A percentile compares a stretch with the other conserved stretches of the same genome.
These are phyloP conservation scores for Sporothrix mexicana DNA, from an alignment of 2,329 filamentous ascomycete species.

Conservation along the genomic window DNA sequence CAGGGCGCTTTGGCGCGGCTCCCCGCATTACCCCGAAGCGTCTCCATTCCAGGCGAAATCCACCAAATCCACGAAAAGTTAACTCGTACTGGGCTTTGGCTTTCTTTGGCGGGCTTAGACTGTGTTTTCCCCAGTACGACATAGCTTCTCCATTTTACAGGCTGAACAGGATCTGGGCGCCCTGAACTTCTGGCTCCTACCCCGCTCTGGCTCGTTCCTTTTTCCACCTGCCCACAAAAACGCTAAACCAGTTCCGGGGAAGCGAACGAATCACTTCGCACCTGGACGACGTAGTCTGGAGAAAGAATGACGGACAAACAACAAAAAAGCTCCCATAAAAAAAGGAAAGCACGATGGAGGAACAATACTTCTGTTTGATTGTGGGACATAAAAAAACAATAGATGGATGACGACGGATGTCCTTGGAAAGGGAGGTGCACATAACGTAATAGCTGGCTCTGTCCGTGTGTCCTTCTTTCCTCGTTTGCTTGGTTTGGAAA, in stretches of 20 bases:
- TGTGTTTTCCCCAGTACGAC: constrained; percentile 19
- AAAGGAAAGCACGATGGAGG: background rate
- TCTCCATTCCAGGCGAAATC: no score
- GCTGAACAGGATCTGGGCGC: background rate
- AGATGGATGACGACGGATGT: background rate
- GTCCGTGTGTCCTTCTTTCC: background rate
- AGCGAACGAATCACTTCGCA: background rate
- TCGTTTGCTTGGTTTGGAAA: background rate
- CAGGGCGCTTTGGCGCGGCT: background rate
- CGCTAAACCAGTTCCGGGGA: constrained; percentile 28
- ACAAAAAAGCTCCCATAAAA: background rate
- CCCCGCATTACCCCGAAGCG: constrained; percentile 30
- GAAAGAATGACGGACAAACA: background rate
- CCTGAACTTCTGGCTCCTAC: background rate
- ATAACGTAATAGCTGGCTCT: background rate
- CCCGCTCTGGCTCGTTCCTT: constrained; percentile 19
- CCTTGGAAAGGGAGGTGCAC: background rate
- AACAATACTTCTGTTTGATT: background rate
- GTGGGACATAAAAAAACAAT: background rate
- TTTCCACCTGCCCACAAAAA: background rate
- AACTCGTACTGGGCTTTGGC: background rate
- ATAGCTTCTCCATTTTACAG: constrained; percentile 19
- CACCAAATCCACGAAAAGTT: no score
- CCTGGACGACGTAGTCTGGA: background rate
- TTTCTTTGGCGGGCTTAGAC: background rate